Base-by-base conservation (phyloP, 176 grass and related monocot genomes). In the Tillandsia fasciculata region DNA sequence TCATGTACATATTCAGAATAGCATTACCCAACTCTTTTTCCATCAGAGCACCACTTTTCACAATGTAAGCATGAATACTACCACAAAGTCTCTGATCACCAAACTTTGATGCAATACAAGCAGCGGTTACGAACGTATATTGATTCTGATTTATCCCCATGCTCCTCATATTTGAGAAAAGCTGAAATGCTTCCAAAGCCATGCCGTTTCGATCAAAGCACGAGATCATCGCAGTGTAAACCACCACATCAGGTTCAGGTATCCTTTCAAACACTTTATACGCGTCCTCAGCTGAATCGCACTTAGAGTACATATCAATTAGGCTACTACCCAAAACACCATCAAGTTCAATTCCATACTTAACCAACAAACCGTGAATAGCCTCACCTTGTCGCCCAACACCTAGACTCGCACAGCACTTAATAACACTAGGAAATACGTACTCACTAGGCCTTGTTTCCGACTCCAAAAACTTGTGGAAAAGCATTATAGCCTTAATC, bases 1-100 rank as follows among this genome's bases (percentile, higher is more conserved):
- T 83, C 53, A 75, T 75, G 67, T 90, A 77, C 73, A 80, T 87
- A 69, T 70, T 83, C 70, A 87, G 24, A 77, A 80, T 53, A 67
- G 65, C 73, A 70, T 83, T 71, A 65, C 80, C 18, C 13, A 80
- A 70, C 53, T 72, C 71, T 67, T 66, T 86, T 48, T 23, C 58
- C 50, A 64, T 63, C 23, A 70, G 18, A 52, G 77, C 69, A 49
- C 80, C 69, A 53, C 58, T 58, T 70, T 83, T 83, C 80, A 87
- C 13, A 73, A 76, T 69, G 52, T 23, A 50, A 28, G 76, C 56
- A 70, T 79, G 80, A 79, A 73, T 14, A 3, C 72, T 33, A 24
- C 56, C 49, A 76, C 76, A 82, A 58, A 87, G 72, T 51, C 54
- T 79, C 24, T 33, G 12, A 65, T 83, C 64, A 50, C 68, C 69